phyloP scores from a whole-genome alignment of 2,329 filamentous ascomycete genomes.

The Aspergillus bombycis region DNA sequence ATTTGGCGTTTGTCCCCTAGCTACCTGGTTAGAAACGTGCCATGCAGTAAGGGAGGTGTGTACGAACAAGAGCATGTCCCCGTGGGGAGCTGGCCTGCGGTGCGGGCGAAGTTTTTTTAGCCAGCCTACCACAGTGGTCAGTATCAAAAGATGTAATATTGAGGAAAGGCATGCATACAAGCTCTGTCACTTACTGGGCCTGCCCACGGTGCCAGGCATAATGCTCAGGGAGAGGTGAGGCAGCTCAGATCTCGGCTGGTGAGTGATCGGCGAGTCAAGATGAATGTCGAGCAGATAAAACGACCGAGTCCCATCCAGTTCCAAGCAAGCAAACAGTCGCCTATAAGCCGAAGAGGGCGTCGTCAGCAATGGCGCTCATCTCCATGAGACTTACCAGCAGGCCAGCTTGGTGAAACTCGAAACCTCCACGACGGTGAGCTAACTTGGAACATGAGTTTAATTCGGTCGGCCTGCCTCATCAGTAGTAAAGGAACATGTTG shows the following conservation, averaged over 20 bases:
- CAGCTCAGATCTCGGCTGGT: neutral
- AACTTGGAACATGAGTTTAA: neutral
- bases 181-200: slow-evolving; percentile 25
- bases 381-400: neutral
- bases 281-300: neutral
- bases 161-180: slow-evolving; percentile 13
- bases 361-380: neutral
- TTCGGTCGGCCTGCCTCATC: neutral
- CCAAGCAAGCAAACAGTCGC: neutral
- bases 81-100: slow-evolving; percentile 8
- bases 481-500: neutral
- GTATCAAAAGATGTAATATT: neutral
- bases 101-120: slow-evolving; percentile 18
- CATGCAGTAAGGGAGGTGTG: neutral
- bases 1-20: neutral
- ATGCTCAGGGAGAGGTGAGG: slow-evolving; percentile 16
- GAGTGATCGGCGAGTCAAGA: neutral
- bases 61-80: slow-evolving; percentile 13
- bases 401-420: neutral
- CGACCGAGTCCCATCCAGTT: neutral
- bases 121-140: slow-evolving; percentile 16
- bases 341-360: neutral
- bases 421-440: neutral
- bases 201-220: slow-evolving; percentile 18
- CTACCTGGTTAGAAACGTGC: neutral